Percentiles rank a stretch among this genome's conserved stretches.
phyloP scores from a whole-genome alignment of 306 rosid genomes.

The Dicorynia guianensis region DNA sequence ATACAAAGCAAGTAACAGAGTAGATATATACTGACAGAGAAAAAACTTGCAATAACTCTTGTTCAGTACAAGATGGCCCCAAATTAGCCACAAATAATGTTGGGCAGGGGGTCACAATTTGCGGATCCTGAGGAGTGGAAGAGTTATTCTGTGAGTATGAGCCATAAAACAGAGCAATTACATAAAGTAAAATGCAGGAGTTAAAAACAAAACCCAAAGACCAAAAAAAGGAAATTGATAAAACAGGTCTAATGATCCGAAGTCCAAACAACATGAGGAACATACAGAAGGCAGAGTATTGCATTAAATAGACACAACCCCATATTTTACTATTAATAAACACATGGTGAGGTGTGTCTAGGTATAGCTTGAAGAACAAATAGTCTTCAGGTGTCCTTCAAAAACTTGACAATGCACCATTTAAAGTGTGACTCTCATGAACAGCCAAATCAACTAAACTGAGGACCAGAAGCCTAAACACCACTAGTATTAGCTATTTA shows the following conservation, averaged over 20 bases:
- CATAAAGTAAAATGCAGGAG: neutral
- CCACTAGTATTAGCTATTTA: neutral
- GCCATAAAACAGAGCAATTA: slow-evolving; percentile 12
- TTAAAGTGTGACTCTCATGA: slow-evolving; percentile 6
- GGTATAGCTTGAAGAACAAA: slow-evolving; percentile 6
- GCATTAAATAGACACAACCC: neutral
- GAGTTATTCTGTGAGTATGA: slow-evolving; percentile 50
- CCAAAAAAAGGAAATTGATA: neutral
- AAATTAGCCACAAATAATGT: slow-evolving; percentile 93
- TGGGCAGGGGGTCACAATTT: slow-evolving; percentile 72
- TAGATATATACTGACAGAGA: slow-evolving; percentile 63
- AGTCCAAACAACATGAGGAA: slow-evolving; percentile 23
- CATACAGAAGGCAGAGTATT: neutral
- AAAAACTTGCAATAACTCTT: slow-evolving; percentile 82
- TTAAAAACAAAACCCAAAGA: slow-evolving; percentile 8
- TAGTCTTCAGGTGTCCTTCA: neutral
- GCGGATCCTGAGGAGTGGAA: slow-evolving; percentile 55
- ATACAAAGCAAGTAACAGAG: slow-evolving; percentile 1
- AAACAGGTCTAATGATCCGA: neutral
- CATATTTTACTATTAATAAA: slow-evolving; percentile 3
- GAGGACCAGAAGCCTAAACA: neutral
- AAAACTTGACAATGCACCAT: neutral
- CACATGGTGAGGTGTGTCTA: neutral
- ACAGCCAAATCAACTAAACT: slow-evolving; percentile 22
- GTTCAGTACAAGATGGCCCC: slow-evolving; percentile 87